Evolutionary conservation across 2,329 filamentous ascomycete genomes (phyloP).

Genomic region (Emmonsiellopsis sp.): DNA sequence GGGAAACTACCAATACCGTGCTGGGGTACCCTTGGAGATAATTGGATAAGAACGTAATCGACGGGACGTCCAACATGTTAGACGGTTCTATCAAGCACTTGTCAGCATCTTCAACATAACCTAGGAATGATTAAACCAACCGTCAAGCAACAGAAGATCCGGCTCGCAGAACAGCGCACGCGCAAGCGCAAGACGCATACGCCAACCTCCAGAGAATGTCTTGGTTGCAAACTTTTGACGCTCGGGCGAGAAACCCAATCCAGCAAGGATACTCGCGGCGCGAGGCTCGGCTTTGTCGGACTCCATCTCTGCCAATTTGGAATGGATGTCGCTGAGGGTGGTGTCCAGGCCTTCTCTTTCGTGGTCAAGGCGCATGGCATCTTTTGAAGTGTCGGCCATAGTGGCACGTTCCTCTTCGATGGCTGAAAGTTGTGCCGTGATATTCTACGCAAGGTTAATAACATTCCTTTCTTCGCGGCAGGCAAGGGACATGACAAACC

Average conservation of each 20-base stretch:
- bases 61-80: slow-evolving; percentile 99
- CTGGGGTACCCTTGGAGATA: slow-evolving; percentile 92
- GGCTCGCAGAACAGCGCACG: slow-evolving; percentile 97
- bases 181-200: slow-evolving; percentile 92
- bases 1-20: slow-evolving; percentile 90
- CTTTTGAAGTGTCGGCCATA: slow-evolving; percentile 84
- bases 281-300: slow-evolving; percentile 95
- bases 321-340: slow-evolving; percentile 82
- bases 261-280: slow-evolving; percentile 90
- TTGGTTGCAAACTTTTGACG: slow-evolving; percentile 87
- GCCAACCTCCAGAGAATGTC: slow-evolving; percentile 99
- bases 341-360: slow-evolving; percentile 85
- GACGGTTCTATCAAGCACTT: slow-evolving; percentile 65
- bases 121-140: slow-evolving; percentile 20
- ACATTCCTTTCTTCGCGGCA: slow-evolving; percentile 5
- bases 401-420: slow-evolving; percentile 69
- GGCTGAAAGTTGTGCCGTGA: slow-evolving; percentile 62
- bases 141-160: slow-evolving; percentile 84
- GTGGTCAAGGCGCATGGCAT: slow-evolving; percentile 74
- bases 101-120: background rate
- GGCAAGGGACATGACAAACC: slow-evolving; percentile 39
- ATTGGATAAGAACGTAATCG: slow-evolving; percentile 93
- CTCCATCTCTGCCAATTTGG: slow-evolving; percentile 95
- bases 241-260: slow-evolving; percentile 91
- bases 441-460: slow-evolving; percentile 46